phyloP scores from a whole-genome alignment of 768 basidiomycete species.

The Suillus brevipes region DNA sequence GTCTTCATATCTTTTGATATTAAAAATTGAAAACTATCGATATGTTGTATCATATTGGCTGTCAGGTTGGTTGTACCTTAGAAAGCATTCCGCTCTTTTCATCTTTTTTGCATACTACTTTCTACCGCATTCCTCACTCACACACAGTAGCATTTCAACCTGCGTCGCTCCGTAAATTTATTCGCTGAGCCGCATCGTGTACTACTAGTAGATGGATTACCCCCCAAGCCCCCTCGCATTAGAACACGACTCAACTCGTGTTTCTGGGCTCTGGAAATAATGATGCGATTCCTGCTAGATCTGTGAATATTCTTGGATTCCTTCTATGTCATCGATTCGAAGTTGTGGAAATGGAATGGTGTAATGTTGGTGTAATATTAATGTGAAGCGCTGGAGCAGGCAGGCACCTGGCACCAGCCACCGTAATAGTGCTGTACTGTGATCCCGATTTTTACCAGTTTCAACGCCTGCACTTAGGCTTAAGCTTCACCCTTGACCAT shows the following conservation, averaged over 20 bases:
- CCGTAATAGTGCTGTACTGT: background rate
- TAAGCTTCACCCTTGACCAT: conserved; percentile 24
- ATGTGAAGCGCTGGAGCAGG: background rate
- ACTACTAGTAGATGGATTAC: conserved; percentile 26
- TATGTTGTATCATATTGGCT: conserved; percentile 3
- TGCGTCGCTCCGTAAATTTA: conserved; percentile 26
- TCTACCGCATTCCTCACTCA: conserved; percentile 2
- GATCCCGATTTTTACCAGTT: conserved; percentile 2
- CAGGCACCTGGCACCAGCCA: background rate
- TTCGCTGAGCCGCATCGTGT: conserved; percentile 28
- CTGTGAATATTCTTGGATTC: background rate
- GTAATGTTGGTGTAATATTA: too few species aligned
- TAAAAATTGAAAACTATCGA: conserved; percentile 18
- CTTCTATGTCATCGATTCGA: background rate
- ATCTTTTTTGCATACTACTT: conserved; percentile 11
- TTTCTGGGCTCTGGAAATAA: conserved; percentile 34
- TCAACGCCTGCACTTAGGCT: background rate
- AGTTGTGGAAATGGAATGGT: background rate
- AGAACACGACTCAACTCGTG: conserved; percentile 37
- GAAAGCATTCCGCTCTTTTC: conserved; percentile 13
- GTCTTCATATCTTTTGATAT: conserved; percentile 7
- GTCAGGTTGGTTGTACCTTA: conserved; percentile 14
- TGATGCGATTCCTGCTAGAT: conserved; percentile 28
- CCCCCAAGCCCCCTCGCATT: conserved; percentile 33
- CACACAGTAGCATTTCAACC: conserved; percentile 35